phyloP scores from a whole-genome alignment of 306 rosid species.

The Quercus variabilis region DNA sequence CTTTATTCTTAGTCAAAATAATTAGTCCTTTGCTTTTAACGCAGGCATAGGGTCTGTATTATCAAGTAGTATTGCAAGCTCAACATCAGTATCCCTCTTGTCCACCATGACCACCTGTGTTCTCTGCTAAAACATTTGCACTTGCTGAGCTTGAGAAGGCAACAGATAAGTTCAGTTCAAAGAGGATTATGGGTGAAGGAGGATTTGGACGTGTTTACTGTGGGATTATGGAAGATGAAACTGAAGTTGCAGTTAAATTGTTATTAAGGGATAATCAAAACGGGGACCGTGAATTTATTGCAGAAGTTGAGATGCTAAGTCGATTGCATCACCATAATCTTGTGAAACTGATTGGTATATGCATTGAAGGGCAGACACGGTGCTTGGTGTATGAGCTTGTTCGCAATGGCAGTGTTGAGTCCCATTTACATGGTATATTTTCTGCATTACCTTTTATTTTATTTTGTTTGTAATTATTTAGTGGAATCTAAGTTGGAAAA shows the following conservation, averaged over 20 bases:
- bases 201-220: constrained; percentile 90
- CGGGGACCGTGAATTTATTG: constrained; percentile 74
- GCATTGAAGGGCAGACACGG: constrained; percentile 71
- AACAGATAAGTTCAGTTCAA: constrained; percentile 69
- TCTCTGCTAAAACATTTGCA: constrained; percentile 74
- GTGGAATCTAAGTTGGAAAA: not conserved
- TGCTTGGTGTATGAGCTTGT: constrained; percentile 91
- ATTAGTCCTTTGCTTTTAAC: constrained; percentile 15
- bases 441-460: constrained; percentile 18
- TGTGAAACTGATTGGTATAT: constrained; percentile 87
- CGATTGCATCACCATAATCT: constrained; percentile 96
- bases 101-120: constrained; percentile 69
- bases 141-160: constrained; percentile 85
- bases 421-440: constrained; percentile 83
- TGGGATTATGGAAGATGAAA: constrained; percentile 79
- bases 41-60: constrained; percentile 62
- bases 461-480: not conserved
- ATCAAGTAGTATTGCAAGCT: constrained; percentile 75
- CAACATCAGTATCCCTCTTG: constrained; percentile 64
- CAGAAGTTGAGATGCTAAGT: constrained; percentile 89
- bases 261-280: constrained; percentile 66
- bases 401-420: constrained; percentile 91
- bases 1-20: constrained; percentile 15
- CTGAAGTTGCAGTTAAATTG: constrained; percentile 84
- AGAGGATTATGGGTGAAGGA: constrained; percentile 84